Evolutionary conservation across 257 asterid species (phyloP).

Genomic region (Fraxinus pennsylvanica): DNA sequence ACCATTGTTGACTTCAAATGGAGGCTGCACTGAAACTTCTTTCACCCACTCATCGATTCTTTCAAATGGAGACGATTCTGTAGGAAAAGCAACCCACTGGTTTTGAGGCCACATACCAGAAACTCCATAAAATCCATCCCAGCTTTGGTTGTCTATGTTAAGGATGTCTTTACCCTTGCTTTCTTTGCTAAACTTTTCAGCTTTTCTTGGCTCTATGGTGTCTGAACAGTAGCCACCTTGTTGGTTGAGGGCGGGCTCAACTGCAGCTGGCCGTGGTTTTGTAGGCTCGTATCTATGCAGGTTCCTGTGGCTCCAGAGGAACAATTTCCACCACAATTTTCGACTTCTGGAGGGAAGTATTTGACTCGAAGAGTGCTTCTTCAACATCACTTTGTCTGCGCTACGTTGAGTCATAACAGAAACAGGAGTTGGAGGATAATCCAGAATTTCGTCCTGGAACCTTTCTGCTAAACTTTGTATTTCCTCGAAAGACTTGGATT

Average conservation of each 20-base stretch:
- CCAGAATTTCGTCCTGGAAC: constrained; percentile 27
- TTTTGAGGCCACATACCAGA: constrained; percentile 80
- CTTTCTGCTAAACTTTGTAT: constrained; percentile 46
- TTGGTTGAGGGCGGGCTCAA: constrained; percentile 34
- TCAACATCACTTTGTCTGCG: constrained; percentile 75
- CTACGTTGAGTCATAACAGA: constrained; percentile 51
- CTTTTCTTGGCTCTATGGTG: constrained; percentile 55
- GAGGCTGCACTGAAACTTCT: constrained; percentile 48
- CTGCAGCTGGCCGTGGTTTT: constrained; percentile 34
- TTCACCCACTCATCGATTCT: constrained; percentile 70
- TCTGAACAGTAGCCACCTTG: constrained; percentile 85
- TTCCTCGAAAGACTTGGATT: constrained; percentile 57
- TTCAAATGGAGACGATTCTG: constrained; percentile 48
- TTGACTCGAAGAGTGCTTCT: constrained; percentile 77
- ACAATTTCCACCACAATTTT: constrained; percentile 73
- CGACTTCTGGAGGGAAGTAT: constrained; percentile 77
- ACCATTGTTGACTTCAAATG: constrained; percentile 33
- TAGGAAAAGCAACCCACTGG: constrained; percentile 81
- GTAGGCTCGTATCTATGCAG: constrained; percentile 32
- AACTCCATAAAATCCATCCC: constrained; percentile 53
- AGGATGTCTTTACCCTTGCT: constrained; percentile 28
- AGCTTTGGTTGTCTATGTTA: constrained; percentile 34
- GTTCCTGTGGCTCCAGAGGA: constrained; percentile 83
- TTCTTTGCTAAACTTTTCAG: constrained; percentile 31
- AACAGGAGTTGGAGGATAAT: constrained; percentile 41